Percentiles rank a stretch among this genome's conserved stretches.
Conservation (phyloP, 345 rosid species). For the Dipteronia dyeriana region DNA sequence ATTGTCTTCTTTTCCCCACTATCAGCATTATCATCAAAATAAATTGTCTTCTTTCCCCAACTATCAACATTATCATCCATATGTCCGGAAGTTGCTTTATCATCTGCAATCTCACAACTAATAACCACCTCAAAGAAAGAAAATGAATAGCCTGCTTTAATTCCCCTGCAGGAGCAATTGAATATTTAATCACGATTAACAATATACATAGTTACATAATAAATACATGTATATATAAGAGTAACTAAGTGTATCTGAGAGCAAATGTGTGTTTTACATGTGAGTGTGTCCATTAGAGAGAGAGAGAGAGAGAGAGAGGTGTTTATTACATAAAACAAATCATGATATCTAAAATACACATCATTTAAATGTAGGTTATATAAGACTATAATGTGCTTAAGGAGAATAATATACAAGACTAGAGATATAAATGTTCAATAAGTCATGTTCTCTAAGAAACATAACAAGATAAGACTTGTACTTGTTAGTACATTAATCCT, state of each 20-base stretch:
- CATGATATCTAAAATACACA: not conserved
- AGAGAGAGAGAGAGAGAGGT: not conserved
- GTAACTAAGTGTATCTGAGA: not conserved
- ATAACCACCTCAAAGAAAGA: constrained; percentile 88
- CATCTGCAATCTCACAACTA: constrained; percentile 57
- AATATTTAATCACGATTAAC: constrained; percentile 12
- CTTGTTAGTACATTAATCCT: not conserved
- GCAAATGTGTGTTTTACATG: not conserved
- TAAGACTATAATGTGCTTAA: not conserved
- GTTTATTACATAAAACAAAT: not conserved
- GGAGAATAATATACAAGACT: not conserved
- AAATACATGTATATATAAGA: not conserved
- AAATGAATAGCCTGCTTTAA: constrained; percentile 63
- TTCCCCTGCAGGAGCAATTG: constrained; percentile 57
- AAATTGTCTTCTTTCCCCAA: constrained; percentile 46
- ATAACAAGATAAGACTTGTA: not conserved
- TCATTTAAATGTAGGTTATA: not conserved
- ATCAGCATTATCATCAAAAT: constrained; percentile 39
- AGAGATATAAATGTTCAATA: constrained; percentile 9
- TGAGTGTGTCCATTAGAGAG: not conserved
- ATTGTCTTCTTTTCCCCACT: constrained; percentile 43
- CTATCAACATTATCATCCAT: constrained; percentile 25
- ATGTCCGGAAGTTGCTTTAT: constrained; percentile 35
- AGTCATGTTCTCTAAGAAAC: not conserved
- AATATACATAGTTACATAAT: not conserved